Evolutionary conservation across 129 eudicot genomes (phyloP), one percentile per base, ranked within the genome.

Genomic region (Glebionis coronaria): DNA sequence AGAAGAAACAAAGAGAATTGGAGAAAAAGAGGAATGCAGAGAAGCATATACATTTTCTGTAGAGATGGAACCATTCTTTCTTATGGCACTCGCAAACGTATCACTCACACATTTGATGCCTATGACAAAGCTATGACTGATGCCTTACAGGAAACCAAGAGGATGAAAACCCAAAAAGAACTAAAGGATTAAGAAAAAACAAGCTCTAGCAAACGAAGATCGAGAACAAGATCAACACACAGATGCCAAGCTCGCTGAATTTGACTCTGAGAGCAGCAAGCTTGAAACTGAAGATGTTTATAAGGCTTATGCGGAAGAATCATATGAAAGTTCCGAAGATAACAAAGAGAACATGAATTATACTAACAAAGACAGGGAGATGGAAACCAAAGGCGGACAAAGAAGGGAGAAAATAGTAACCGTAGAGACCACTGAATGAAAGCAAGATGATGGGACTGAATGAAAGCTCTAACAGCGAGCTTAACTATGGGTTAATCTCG

Each of bases 101-200:
- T 84, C 68, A 78, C 16, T 20, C 89, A 93, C 69, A 84, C 84
- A 38, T 93, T 75, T 84, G 97, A 84, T 71, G 90, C 77, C 28
- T 86, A 73, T 65, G 97, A 88, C 77, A 81, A 71, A 80, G 82
- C 75, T 62, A 88, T 93, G 56, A 65, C 72, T 20, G 92, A 86
- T 64, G 98, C 95, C 29, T 74, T 86, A 60, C 65, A 80, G 73
- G 50, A 61, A 70, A 59, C 82, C 65, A 84, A 81, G 79, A 83
- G 73, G 70, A 75, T 73, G 77, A 88, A 88, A 85, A 72, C 71
- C 29, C 68, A 27, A 44, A 83, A 81, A 8, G 80, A 81, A 61
- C 70, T 13, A 46, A n/a, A 79, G 47, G 52, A 70, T 47, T 35
- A 76, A 46, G 61, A 76, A 72, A 61, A 78, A 76, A n/a, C 62